Base-by-base conservation (phyloP, 1,284 basidiomycete species). In the Cerioporus squamosus region DNA sequence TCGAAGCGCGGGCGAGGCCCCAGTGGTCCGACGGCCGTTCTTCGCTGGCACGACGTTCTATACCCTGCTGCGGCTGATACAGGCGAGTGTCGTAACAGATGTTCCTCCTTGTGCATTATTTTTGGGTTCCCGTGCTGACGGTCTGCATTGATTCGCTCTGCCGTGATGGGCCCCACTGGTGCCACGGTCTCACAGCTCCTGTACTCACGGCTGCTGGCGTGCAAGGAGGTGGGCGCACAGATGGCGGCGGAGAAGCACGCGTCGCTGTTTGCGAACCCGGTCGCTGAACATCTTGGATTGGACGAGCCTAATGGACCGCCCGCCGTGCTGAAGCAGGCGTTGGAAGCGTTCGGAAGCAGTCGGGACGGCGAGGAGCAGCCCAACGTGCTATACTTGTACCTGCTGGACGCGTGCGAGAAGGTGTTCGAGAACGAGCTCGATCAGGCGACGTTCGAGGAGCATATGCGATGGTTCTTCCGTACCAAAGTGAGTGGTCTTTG, bases 21-120 rank as follows among this genome's bases (percentile, higher is more conserved):
- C 61, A 47, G 67, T 75, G 47, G 72, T 72, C 44, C 71, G 81
- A 45, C 73, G 71, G 55, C 87, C 88, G 36, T 94, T 98, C 77
- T 98, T 97, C 75, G 87, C 87, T 66, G 97, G 98, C 77, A 95
- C 93, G 58, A 91, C 94, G 43, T 94, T 95, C 73, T 99, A 98
- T 77, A 91, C 93, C 18, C 76, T 98, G 59, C 73, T 98, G 66
- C 88, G 97, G 48, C 78, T 98, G 53, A 73, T 97, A 38, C 93
- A 97, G 85, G 94, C 95, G 67, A 66, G 85, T 57, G 52, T 53
- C 48, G 50, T 49, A 52, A 45, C 15, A 3, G 20, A 9, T 22
- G 14, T 14, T 49, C 36, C n/a, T 36, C 3, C 14, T 14, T n/a
- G 8, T 14, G 33, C 33, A 10, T 36, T 39, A 38, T 23, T 15